Conservation (phyloP, 2,329 filamentous ascomycete species). For the Arachnomyces sp. region DNA sequence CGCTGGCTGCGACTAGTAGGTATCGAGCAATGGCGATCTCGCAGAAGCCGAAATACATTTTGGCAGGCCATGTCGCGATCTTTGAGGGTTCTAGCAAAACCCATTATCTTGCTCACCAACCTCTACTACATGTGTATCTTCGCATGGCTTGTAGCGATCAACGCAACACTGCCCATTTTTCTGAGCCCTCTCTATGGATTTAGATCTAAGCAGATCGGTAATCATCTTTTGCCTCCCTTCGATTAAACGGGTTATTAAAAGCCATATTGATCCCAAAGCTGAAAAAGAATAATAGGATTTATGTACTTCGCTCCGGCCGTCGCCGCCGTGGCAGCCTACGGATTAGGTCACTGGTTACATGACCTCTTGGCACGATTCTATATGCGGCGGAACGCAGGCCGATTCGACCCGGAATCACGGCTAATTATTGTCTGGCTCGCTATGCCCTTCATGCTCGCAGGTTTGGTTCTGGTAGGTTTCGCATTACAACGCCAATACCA, state of each 20-base stretch:
- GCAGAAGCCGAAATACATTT: slow-evolving; percentile 24
- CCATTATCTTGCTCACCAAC: slow-evolving; percentile 27
- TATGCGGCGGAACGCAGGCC: slow-evolving; percentile 41
- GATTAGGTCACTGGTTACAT: slow-evolving; percentile 50
- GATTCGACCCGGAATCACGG: slow-evolving; percentile 51
- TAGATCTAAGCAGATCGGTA: slow-evolving; percentile 44
- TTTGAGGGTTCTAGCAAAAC: slow-evolving; percentile 30
- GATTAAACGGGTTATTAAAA: too few species aligned
- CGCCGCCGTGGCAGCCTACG: slow-evolving; percentile 47
- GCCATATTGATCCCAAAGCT: too few species aligned
- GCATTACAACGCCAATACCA: slow-evolving; percentile 44
- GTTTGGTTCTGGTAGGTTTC: slow-evolving; percentile 48
- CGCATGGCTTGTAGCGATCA: slow-evolving; percentile 45
- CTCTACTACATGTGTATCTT: slow-evolving; percentile 36
- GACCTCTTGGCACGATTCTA: slow-evolving; percentile 42
- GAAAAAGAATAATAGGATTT: too few species aligned
- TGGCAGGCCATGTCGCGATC: slow-evolving; percentile 29
- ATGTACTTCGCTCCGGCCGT: slow-evolving; percentile 55
- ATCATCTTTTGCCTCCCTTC: too few species aligned
- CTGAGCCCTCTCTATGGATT: slow-evolving; percentile 46
- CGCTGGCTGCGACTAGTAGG: slow-evolving; percentile 27
- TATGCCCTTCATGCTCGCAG: slow-evolving; percentile 43
- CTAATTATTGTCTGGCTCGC: slow-evolving; percentile 43
- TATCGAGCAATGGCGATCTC: slow-evolving; percentile 24
- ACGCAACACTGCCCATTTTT: slow-evolving; percentile 49